phyloP scores from a whole-genome alignment of 2,329 filamentous ascomycete species.

The Fusarium brachygibbosum region DNA sequence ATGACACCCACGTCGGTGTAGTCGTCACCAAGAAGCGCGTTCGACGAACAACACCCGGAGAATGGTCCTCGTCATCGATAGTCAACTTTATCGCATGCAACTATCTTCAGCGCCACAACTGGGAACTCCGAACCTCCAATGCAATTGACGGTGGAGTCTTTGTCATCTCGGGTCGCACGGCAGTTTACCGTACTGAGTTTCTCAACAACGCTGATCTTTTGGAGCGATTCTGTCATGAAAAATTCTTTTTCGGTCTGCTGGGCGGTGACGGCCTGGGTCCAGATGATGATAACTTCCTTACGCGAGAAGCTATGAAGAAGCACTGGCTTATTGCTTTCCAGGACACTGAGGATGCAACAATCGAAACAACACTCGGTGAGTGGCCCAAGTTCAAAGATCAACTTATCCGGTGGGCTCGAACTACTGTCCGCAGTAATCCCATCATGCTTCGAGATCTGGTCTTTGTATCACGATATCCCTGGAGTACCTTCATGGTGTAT shows the following conservation, averaged over 20 bases:
- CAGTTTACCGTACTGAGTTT: constrained; percentile 64
- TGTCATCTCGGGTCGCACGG: constrained; percentile 69
- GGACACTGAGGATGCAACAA: constrained; percentile 59
- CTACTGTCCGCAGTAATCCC: constrained; percentile 69
- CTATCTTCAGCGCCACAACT: constrained; percentile 74
- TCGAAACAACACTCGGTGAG: constrained; percentile 67
- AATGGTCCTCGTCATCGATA: constrained; percentile 52
- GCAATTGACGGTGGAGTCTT: constrained; percentile 71
- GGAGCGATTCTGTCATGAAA: constrained; percentile 62
- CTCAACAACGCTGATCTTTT: constrained; percentile 61
- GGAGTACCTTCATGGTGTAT: constrained; percentile 70
- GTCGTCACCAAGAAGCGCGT: constrained; percentile 71
- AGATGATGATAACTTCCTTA: constrained; percentile 74
- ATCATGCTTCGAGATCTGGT: constrained; percentile 62
- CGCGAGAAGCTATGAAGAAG: constrained; percentile 63
- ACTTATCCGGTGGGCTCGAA: constrained; percentile 69
- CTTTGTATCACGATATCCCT: constrained; percentile 50
- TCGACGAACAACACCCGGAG: constrained; percentile 52
- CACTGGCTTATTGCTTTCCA: constrained; percentile 70
- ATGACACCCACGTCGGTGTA: constrained; percentile 62
- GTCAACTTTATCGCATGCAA: constrained; percentile 69
- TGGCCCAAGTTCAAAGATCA: constrained; percentile 65
- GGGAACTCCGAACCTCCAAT: constrained; percentile 69
- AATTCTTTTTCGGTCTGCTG: constrained; percentile 60
- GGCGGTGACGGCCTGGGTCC: constrained; percentile 56